Percentiles rank a stretch among this genome's conserved stretches.
phyloP scores from a whole-genome alignment of 2,329 filamentous ascomycete species.

The Passalora sequoiae region DNA sequence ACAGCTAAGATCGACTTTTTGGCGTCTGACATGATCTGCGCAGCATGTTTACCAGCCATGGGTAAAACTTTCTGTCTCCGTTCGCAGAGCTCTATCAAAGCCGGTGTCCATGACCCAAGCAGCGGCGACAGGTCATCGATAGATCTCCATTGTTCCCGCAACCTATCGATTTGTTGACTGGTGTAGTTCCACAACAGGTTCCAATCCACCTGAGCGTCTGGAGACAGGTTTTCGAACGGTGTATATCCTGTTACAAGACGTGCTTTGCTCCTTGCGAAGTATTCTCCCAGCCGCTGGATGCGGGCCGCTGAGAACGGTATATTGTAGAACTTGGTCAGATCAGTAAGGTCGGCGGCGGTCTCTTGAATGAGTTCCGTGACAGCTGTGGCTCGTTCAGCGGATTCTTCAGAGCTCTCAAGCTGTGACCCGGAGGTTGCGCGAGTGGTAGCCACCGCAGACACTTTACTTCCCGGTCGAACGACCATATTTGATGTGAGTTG shows the following conservation, averaged over 20 bases:
- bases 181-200: constrained; percentile 46
- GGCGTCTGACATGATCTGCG: constrained; percentile 39
- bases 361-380: constrained; percentile 11
- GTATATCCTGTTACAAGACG: constrained; percentile 29
- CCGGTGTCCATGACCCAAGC: constrained; percentile 23
- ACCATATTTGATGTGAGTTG: not conserved
- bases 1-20: constrained; percentile 33
- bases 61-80: constrained; percentile 43
- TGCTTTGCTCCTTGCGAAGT: constrained; percentile 41
- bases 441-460: not conserved
- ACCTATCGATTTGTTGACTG: constrained; percentile 28
- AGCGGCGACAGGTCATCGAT: constrained; percentile 11
- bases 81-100: constrained; percentile 45
- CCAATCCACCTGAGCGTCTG: constrained; percentile 47
- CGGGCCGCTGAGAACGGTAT: constrained; percentile 44
- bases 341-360: constrained; percentile 37
- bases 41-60: constrained; percentile 42
- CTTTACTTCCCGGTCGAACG: not conserved
- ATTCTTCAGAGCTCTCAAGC: not conserved
- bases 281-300: constrained; percentile 38
- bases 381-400: not conserved
- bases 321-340: constrained; percentile 49
- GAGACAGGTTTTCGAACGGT: constrained; percentile 37
- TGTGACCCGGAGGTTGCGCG: not conserved
- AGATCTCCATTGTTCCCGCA: constrained; percentile 30